These are phyloP conservation scores for Talaromyces thailandensis DNA, from an alignment of 495 filamentous ascomycete species.

Conservation along the genomic window DNA sequence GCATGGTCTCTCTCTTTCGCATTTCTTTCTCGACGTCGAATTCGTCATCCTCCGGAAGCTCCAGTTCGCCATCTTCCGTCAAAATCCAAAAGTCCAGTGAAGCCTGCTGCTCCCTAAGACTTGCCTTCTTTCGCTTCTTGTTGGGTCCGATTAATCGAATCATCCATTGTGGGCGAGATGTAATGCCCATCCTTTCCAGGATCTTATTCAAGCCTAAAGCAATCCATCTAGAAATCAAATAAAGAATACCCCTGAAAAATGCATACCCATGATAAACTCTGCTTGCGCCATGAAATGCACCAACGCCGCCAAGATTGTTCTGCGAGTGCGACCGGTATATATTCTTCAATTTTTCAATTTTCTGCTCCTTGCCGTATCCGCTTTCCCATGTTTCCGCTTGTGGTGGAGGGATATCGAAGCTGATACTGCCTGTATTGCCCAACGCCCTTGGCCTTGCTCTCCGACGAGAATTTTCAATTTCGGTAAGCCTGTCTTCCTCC, in stretches of 20 bases:
- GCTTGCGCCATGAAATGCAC: conserved; percentile 61
- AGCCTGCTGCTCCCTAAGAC: conserved; percentile 13
- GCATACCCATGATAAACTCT: conserved; percentile 65
- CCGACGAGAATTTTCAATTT: conserved; percentile 35
- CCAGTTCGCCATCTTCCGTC: conserved; percentile 45
- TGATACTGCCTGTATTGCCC: conserved; percentile 17
- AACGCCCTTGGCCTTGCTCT: conserved; percentile 13
- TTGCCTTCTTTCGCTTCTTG: conserved; percentile 11
- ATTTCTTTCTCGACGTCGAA: conserved; percentile 75
- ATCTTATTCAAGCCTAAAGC: conserved; percentile 44
- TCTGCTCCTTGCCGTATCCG: conserved; percentile 63
- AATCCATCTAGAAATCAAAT: conserved; percentile 51
- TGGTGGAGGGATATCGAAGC: conserved; percentile 26
- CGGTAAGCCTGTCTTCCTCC: conserved; percentile 71
- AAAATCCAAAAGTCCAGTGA: conserved; percentile 53
- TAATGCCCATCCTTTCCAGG: conserved; percentile 53
- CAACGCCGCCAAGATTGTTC: conserved; percentile 55
- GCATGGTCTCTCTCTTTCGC: conserved; percentile 43
- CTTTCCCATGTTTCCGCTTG: conserved; percentile 30
- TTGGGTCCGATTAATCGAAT: conserved; percentile 23
- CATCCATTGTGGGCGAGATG: conserved; percentile 53
- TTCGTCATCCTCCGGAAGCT: conserved; percentile 45
- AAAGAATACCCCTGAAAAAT: conserved; percentile 64
- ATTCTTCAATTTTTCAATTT: conserved; percentile 36
- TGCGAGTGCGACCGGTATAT: conserved; percentile 27